Evolutionary conservation across 345 rosid genomes (phyloP).

Genomic region (Arabis alpina): DNA sequence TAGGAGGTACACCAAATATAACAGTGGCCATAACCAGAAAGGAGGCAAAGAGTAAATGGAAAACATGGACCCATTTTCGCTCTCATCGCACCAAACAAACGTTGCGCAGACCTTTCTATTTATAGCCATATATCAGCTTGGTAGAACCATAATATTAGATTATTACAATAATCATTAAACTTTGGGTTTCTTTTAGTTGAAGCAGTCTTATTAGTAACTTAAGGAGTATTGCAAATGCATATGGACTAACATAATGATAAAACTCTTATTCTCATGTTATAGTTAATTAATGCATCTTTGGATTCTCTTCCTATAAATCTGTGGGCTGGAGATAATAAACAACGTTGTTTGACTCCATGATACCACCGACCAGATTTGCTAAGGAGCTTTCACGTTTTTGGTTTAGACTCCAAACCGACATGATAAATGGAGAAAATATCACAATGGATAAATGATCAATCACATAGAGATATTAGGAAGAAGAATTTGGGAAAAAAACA

Average conservation of each 20-base stretch:
- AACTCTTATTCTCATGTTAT: constrained; percentile 33
- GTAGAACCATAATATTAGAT: neutral
- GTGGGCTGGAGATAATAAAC: constrained; percentile 30
- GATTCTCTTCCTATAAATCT: constrained; percentile 26
- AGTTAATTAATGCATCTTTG: no score
- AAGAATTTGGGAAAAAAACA: neutral
- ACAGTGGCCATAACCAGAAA: constrained; percentile 51
- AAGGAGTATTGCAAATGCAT: constrained; percentile 37
- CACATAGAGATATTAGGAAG: neutral
- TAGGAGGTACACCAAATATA: constrained; percentile 61
- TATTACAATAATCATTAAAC: constrained; percentile 9
- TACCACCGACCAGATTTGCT: constrained; percentile 29
- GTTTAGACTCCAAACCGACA: constrained; percentile 16
- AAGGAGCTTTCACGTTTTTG: neutral
- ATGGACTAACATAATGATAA: constrained; percentile 34
- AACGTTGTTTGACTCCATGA: constrained; percentile 7
- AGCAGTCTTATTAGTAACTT: constrained; percentile 29
- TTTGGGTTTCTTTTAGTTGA: constrained; percentile 26
- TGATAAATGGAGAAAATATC: constrained; percentile 13
- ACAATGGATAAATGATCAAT: constrained; percentile 7
- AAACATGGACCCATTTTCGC: constrained; percentile 47
- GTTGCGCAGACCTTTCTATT: constrained; percentile 3
- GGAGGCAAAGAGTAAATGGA: constrained; percentile 41
- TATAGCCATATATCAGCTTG: constrained; percentile 31
- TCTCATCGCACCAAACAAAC: constrained; percentile 14